Base-by-base conservation (phyloP, 805 yeast genomes). In the Starmerella etchellsii region DNA sequence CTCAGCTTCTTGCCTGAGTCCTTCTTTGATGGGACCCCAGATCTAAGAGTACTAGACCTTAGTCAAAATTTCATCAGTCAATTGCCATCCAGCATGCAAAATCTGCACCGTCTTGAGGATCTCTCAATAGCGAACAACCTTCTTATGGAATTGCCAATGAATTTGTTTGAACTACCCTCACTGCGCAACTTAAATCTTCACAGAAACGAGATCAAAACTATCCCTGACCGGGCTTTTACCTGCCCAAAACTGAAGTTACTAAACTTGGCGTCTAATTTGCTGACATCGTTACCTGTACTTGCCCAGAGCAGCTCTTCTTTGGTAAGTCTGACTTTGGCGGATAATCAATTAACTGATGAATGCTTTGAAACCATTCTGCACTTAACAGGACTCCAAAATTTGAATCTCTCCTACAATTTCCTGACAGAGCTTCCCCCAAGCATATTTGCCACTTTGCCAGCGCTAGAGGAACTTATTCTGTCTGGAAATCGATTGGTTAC, bases 391-490 rank as follows among this genome's bases (percentile, higher is more conserved):
- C 60, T 91, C 48, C 71, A 70, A 43, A 57, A 69, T 1, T 64
- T 91, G 50, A 85, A 88, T 52, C 58, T 91, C 41, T 74, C 94
- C 0, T 88, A 88, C 59, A 91, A 91, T 54, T 87, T 78, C 47
- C 60, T 91, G 25, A 62, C 78, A 27, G 97, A 88, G 51, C 73
- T 88, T 22, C 93, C 95, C 0, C 60, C 66, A 16, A 83, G 94
- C n/a, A 73, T 76, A 2, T 56, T 82, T 11, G 60, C 73, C 24
- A 68, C 77, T 33, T 62, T 82, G 45, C 61, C 67, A 1, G 63
- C 65, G 25, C 62, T 91, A 46, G 69, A 69, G 5, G 82, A 74
- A 47, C 64, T 91, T 8, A 83, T 73, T 54, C 57, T 88, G 24
- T 79, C 94, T 0, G 98, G 98, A 35, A 91, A 88, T 53, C 72